phyloP scores from a whole-genome alignment of 768 basidiomycete genomes.

The Artomyces pyxidatus region DNA sequence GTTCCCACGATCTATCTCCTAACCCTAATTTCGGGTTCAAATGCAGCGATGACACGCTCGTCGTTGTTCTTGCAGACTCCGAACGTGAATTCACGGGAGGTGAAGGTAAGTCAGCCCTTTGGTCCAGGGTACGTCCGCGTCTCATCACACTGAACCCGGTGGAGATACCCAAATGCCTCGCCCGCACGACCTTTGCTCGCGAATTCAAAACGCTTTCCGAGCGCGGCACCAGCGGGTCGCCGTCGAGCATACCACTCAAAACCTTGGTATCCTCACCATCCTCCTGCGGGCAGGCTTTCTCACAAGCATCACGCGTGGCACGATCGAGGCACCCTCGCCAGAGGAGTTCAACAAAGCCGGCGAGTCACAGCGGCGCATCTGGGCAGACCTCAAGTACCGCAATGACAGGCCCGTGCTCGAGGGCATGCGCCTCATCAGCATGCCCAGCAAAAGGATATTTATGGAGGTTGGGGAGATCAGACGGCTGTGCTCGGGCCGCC shows the following conservation, averaged over 20 bases:
- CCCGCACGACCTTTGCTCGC: conserved; percentile 84
- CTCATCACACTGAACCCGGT: not conserved
- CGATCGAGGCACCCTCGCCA: conserved; percentile 56
- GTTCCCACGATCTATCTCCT: conserved; percentile 1
- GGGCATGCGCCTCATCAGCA: conserved; percentile 75
- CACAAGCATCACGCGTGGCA: conserved; percentile 74
- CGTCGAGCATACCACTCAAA: conserved; percentile 79
- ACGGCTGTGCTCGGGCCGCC: conserved; percentile 71
- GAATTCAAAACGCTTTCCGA: conserved; percentile 86
- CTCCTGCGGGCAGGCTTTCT: conserved; percentile 89
- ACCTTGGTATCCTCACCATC: conserved; percentile 86
- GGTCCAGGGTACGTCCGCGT: not conserved
- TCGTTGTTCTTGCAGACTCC: too few relatives aligned
- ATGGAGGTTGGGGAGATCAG: conserved; percentile 69
- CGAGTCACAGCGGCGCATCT: conserved; percentile 72
- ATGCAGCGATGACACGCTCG: too few relatives aligned
- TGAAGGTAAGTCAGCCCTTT: not conserved
- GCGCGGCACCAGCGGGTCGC: conserved; percentile 73
- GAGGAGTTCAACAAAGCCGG: conserved; percentile 46
- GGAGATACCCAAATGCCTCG: conserved; percentile 36
- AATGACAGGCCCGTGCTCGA: conserved; percentile 79
- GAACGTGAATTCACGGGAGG: too few relatives aligned
- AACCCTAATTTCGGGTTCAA: too few relatives aligned
- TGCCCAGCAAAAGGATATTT: conserved; percentile 72
- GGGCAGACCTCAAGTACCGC: conserved; percentile 92